Evolutionary conservation across 108 stramenopile genomes (phyloP), one percentile per base, ranked within the genome.

Genomic region (Bacterosira constricta): DNA sequence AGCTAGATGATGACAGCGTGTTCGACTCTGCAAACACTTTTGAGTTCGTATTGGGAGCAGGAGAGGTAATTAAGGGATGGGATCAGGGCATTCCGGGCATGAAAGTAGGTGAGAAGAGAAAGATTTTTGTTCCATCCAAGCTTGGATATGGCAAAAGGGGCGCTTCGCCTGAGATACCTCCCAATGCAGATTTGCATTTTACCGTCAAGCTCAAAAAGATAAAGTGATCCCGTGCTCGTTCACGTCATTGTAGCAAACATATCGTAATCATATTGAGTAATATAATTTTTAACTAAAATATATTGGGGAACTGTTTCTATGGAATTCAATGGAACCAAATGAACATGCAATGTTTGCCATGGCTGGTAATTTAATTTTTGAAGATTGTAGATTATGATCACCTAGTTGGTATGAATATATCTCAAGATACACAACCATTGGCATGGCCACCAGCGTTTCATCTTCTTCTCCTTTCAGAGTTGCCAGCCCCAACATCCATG

Each of bases 71-170:
- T 32, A 89, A 91, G 49, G 97, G 88, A 1, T 92, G 90, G 97
- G 97, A 98, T 79, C 65, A 83, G 34, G 93, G 95, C 8, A 61
- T 96, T 39, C 34, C 58, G 13, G 90, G 85, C 13, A 97, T 99
- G 97, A 87, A 78, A 41, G 82, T 92, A 1, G 96, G 97, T 21
- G 95, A 92, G 38, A 75, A 77, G 54, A 90, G 97, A 32, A 83
- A 85, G 59, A 61, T 99, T 9, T 76, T 88, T 55, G 86, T 98
- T 52, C 98, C 98, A 2, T 74, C 90, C 4, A 85, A 89, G 42
- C 50, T 97, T 30, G 98, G 94, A 6, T 99, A 96, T 77, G 97
- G 96, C 0, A 91, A 91, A 73, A 66, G 87, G 49, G 97, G 94
- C 8, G 80, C 82, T 17, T 58, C 70, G 12, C 92, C 90, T 0